Evolutionary conservation across 2,329 filamentous ascomycete genomes (phyloP), one percentile per base, ranked within the genome.

Genomic region (Diaporthe ilicicola): DNA sequence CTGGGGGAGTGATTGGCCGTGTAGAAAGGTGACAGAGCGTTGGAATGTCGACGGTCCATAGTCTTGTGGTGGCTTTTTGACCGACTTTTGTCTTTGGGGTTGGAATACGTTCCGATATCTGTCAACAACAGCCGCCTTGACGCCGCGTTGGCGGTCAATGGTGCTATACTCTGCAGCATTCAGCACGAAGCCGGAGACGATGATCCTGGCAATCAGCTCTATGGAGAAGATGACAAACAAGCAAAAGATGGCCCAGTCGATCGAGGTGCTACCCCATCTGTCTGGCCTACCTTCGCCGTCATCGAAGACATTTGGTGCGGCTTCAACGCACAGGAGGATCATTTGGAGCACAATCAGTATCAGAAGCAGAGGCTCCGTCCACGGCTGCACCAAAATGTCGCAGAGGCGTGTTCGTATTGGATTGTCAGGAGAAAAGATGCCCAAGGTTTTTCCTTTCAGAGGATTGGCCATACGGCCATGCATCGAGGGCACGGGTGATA

Each of bases 101-200:
- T 92, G 90, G 78, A 98, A 97, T 29, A 97, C 86, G 27, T 89
- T 88, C 72, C 90, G 90, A 72, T 93, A 93, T 81, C 95, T 95
- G 73, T 93, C 91, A 51, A 90, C 84, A 24, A 98, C 84, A 13
- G 92, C 93, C 74, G 91, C 90, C 66, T 89, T 90, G 10, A 97
- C 82, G 13, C 94, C 93, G 39, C 91, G 86, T 74, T 92, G 89
- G 67, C 93, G 89, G 80, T 97, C 93, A 73, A 97, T 93, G 6
- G 94, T 97, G 81, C 94, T 97, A 81, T 98, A 98, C 78, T 98
- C 95, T 10, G 90, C 85, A 1, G 96, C 93, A 78, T 99, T 99
- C 74, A 97, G 85, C 39, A 99, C 86, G 76, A 99, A 93, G 0
- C 96, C 97, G 0, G 96, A 99, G 0, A 99, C 97, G 72, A 99